phyloP scores from a whole-genome alignment of 805 yeast genomes.

The Schwanniomyces vanrijiae region DNA sequence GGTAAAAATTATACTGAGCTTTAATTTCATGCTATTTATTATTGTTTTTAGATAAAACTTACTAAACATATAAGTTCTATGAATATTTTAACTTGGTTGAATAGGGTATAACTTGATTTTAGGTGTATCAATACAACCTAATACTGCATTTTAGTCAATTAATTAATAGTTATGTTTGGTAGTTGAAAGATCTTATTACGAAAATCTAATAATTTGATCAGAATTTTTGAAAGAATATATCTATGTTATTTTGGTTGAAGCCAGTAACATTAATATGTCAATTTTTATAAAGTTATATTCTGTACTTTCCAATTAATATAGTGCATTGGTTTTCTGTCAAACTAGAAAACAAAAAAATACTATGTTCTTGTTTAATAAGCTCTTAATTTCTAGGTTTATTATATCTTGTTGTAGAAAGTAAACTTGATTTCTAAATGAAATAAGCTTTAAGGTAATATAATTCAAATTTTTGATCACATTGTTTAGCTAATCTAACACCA shows the following conservation, averaged over 20 bases:
- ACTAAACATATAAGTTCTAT: too few relatives aligned
- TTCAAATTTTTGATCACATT: slow-evolving; percentile 28
- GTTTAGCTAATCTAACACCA: slow-evolving; percentile 10
- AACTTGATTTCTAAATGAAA: slow-evolving; percentile 22
- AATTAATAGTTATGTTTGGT: too few relatives aligned
- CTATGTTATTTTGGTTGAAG: slow-evolving; percentile 29
- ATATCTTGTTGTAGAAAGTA: slow-evolving; percentile 19
- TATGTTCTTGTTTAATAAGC: slow-evolving; percentile 22
- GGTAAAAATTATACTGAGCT: too few relatives aligned
- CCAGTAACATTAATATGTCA: slow-evolving; percentile 38
- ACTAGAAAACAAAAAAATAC: slow-evolving; percentile 36
- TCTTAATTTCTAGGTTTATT: slow-evolving; percentile 36
- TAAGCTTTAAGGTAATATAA: slow-evolving; percentile 22
- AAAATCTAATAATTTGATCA: slow-evolving; percentile 25
- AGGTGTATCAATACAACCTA: too few relatives aligned
- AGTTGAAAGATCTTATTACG: too few relatives aligned
- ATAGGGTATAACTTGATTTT: too few relatives aligned
- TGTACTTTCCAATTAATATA: slow-evolving; percentile 22
- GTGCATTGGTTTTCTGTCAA: slow-evolving; percentile 23
- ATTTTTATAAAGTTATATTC: slow-evolving; percentile 26
- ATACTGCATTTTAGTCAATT: too few relatives aligned
- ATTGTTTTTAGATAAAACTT: too few relatives aligned
- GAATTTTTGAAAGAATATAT: slow-evolving; percentile 24
- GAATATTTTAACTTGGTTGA: too few relatives aligned
- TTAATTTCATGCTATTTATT: too few relatives aligned